These are phyloP conservation scores for Mortierella polycephala DNA, from an alignment of 371 early-diverging fungal species.

Conservation along the genomic window DNA sequence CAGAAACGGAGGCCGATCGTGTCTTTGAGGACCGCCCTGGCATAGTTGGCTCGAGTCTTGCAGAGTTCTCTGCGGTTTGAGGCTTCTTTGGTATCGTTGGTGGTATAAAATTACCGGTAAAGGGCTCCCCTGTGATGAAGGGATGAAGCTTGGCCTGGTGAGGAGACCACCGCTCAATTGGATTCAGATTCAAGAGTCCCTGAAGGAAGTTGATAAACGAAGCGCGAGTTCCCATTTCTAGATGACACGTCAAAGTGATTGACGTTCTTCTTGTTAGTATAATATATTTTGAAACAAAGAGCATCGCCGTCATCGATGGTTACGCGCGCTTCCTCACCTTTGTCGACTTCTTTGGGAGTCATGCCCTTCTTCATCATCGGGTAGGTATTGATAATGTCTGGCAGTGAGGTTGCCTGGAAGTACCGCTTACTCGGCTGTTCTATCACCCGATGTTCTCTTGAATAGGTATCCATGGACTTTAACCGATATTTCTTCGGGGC, in stretches of 20 bases:
- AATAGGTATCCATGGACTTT: slow-evolving; percentile 87
- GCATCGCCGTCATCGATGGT: neutral
- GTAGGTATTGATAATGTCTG: slow-evolving; percentile 84
- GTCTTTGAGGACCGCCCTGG: slow-evolving; percentile 33
- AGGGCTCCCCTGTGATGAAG: slow-evolving; percentile 92
- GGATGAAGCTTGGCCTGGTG: slow-evolving; percentile 94
- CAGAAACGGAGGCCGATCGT: slow-evolving; percentile 22
- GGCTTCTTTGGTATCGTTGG: slow-evolving; percentile 56
- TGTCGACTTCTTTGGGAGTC: slow-evolving; percentile 74
- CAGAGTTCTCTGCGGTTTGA: slow-evolving; percentile 39
- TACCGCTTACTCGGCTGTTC: slow-evolving; percentile 92
- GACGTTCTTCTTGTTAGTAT: neutral
- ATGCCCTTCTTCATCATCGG: slow-evolving; percentile 76
- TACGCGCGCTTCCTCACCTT: slow-evolving; percentile 51
- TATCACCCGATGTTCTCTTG: slow-evolving; percentile 72
- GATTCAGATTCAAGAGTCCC: slow-evolving; percentile 89
- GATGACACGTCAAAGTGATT: neutral
- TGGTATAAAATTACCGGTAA: slow-evolving; percentile 67
- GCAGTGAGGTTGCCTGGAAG: slow-evolving; percentile 79
- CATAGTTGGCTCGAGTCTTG: slow-evolving; percentile 41
- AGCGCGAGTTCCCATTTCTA: slow-evolving; percentile 74
- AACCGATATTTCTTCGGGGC: slow-evolving; percentile 65
- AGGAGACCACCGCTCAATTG: slow-evolving; percentile 93
- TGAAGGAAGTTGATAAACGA: slow-evolving; percentile 89
- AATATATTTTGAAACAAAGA: neutral